phyloP scores from a whole-genome alignment of 805 yeast genomes.

The Hanseniaspora lindneri region DNA sequence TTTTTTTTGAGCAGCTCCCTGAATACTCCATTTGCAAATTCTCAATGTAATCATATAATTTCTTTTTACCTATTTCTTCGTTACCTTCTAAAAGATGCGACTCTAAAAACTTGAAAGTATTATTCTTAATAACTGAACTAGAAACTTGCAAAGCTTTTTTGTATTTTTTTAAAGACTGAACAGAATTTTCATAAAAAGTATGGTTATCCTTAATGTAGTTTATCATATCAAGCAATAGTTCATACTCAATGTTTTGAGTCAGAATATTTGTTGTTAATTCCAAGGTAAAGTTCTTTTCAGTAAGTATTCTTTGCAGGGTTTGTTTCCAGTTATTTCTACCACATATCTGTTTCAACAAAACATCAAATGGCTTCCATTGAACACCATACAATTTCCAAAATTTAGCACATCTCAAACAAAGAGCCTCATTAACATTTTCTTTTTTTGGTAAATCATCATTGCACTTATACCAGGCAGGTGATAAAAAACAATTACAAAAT shows the following conservation, averaged over 20 bases:
- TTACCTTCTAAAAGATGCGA: neutral
- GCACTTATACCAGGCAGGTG: slow-evolving; percentile 30
- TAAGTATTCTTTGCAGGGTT: slow-evolving; percentile 17
- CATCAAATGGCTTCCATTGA: slow-evolving; percentile 70
- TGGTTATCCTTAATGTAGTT: slow-evolving; percentile 1
- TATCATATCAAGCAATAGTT: neutral
- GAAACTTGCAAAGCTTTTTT: neutral
- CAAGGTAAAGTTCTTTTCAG: slow-evolving; percentile 17
- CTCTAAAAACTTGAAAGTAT: neutral
- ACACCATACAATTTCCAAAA: slow-evolving; percentile 87
- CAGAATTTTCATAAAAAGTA: neutral
- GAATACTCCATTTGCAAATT: neutral
- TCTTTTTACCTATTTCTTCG: neutral
- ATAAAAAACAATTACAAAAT: slow-evolving; percentile 44
- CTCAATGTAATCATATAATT: neutral
- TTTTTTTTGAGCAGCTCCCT: neutral
- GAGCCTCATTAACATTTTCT: slow-evolving; percentile 33
- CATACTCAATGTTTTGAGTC: slow-evolving; percentile 4
- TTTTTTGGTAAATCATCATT: neutral
- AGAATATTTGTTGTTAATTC: neutral
- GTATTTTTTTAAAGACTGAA: neutral
- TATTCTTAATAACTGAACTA: neutral
- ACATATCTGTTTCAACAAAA: slow-evolving; percentile 40
- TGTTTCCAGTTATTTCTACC: slow-evolving; percentile 19
- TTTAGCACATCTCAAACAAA: slow-evolving; percentile 79